Evolutionary conservation across 768 basidiomycete genomes (phyloP), one percentile per base, ranked within the genome.

Genomic region (Chalciporus piperatus): DNA sequence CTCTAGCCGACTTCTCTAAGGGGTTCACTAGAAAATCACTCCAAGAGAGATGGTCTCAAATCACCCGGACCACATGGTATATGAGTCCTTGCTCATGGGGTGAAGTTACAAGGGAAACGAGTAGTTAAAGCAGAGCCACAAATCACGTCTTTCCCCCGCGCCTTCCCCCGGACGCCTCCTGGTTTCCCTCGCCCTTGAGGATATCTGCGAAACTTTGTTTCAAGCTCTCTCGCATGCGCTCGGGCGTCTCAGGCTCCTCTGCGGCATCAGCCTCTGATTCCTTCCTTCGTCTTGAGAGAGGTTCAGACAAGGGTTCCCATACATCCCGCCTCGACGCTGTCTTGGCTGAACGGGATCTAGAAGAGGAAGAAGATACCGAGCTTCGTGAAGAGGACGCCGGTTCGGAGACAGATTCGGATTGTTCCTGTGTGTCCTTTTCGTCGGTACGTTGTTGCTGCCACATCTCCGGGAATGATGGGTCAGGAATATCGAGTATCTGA

Each of bases 381-480:
- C 28, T 35, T 32, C n/a, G 43, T 22, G 22, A 40, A 45, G 42
- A 13, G 16, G 20, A n/a, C 32, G 33, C 17, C 8, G 32, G 11
- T 32, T 27, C 25, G 17, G 23, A 10, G 22, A 32, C 22, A 45
- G 39, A 19, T 3, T 6, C 2, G 33, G 9, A 12, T 11, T 20
- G 47, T 39, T 23, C 33, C 27, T 16, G 48, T 14, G 45, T 43
- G 45, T 64, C 52, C 27, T 37, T 3, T 8, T 50, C 50, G 3
- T 6, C 22, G n/a, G 17, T 19, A 25, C 5, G 20, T 14, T n/a
- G 39, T 22, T 38, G 39, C 6, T 47, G 47, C 37, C 37, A 48
- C 67, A 67, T 69, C 32, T 67, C 64, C 50, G 69, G 61, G 41
- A 69, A 70, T 30, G 63, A 52, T 7, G 69, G 67, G 41, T 69